phyloP scores from a whole-genome alignment of 108 stramenopile species.

The Nitzschia sp. region DNA sequence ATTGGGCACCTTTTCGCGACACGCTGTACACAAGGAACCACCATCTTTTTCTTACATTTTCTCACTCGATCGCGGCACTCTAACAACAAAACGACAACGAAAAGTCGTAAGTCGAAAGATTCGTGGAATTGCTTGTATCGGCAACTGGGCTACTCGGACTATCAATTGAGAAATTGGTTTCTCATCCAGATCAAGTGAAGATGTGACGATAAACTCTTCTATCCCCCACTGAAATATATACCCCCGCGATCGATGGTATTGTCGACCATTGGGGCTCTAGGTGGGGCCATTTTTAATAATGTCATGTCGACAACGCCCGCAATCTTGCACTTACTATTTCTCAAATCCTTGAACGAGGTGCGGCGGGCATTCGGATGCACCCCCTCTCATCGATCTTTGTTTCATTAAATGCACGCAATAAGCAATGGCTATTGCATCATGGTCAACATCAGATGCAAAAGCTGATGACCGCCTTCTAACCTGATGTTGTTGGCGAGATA shows the following conservation, averaged over 20 bases:
- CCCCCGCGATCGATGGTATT: conserved; percentile 3
- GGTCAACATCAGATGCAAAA: too few species aligned
- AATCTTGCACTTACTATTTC: neutral
- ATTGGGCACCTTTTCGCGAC: conserved; percentile 37
- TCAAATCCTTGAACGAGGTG: too few species aligned
- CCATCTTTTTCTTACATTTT: neutral
- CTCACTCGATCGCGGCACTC: too few species aligned
- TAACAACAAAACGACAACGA: too few species aligned
- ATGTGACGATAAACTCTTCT: conserved; percentile 8
- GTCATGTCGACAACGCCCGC: neutral
- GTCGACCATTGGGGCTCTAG: conserved; percentile 14
- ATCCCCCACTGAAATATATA: conserved; percentile 11
- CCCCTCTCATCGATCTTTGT: too few species aligned
- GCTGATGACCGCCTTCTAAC: too few species aligned
- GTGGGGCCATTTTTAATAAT: neutral
- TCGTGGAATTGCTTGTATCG: conserved; percentile 4
- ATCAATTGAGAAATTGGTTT: neutral
- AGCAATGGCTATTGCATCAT: too few species aligned
- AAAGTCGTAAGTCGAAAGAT: too few species aligned
- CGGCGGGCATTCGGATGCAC: too few species aligned
- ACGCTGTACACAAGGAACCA: conserved; percentile 1
- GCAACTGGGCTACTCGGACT: conserved; percentile 23
- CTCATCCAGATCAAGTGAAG: conserved; percentile 22
- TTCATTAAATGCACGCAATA: too few species aligned
- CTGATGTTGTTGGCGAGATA: too few species aligned